These are phyloP conservation scores for Ophiosphaerella herpotricha DNA, from an alignment of 2,329 filamentous ascomycete species.

Conservation along the genomic window DNA sequence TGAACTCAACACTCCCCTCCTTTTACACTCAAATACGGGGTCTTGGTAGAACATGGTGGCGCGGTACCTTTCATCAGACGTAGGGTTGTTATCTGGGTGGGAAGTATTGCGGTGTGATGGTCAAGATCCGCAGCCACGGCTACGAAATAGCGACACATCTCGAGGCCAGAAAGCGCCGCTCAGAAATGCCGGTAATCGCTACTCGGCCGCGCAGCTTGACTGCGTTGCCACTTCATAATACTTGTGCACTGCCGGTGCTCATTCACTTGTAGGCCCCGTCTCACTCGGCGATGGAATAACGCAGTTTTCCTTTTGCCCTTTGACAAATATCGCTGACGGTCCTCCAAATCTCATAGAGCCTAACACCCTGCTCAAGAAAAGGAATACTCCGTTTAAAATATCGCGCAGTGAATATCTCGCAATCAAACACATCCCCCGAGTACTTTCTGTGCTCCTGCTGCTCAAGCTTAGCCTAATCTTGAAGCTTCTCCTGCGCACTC, in stretches of 20 bases:
- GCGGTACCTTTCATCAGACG: no score
- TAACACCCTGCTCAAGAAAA: conserved; percentile 13
- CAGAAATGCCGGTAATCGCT: no score
- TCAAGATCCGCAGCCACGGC: no score
- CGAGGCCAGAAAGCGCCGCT: no score
- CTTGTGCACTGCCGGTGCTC: no score
- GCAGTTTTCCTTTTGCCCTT: background rate
- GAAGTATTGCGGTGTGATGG: no score
- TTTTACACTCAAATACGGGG: conserved; percentile 43
- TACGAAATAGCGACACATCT: no score
- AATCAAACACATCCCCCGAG: background rate
- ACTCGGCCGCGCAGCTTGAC: no score
- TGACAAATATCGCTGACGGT: conserved; percentile 2
- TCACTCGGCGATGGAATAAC: background rate
- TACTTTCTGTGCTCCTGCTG: conserved; percentile 2
- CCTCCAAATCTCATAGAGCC: conserved; percentile 16
- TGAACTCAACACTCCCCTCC: conserved; percentile 32
- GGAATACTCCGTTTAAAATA: conserved; percentile 12
- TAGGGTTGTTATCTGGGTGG: no score
- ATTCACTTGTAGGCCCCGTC: no score
- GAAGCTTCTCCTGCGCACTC: conserved; percentile 1
- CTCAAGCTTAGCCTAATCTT: conserved; percentile 8
- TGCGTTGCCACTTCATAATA: no score
- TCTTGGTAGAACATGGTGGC: no score
- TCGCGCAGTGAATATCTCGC: background rate